A percentile compares a stretch with the other conserved stretches of the same genome.
Evolutionary conservation across 2,329 filamentous ascomycete species (phyloP).

Genomic region (Sporothrix mexicana): DNA sequence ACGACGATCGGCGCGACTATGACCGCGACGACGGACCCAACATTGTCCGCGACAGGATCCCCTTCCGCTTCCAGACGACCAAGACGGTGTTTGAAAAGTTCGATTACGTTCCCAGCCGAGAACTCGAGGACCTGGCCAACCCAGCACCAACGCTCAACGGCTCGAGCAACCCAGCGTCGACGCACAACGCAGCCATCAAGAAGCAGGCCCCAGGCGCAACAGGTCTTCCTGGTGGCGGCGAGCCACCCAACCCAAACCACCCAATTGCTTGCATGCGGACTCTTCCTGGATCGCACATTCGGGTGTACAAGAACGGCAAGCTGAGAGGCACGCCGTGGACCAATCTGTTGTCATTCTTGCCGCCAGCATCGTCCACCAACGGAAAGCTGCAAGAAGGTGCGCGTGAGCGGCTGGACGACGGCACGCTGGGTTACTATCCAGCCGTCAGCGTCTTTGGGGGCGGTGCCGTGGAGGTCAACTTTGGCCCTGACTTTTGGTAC

Average conservation of each 20-base stretch:
- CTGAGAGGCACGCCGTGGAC: conserved; percentile 87
- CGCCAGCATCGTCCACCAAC: conserved; percentile 80
- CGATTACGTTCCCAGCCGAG: conserved; percentile 85
- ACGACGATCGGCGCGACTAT: conserved; percentile 48
- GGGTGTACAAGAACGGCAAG: conserved; percentile 90
- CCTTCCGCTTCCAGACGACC: conserved; percentile 91
- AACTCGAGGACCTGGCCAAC: conserved; percentile 84
- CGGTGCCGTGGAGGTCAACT: conserved; percentile 90
- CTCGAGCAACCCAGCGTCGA: conserved; percentile 40
- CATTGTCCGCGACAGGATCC: conserved; percentile 92
- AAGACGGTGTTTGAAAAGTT: conserved; percentile 87
- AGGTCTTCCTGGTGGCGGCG: conserved; percentile 48
- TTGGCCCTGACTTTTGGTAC: conserved; percentile 91
- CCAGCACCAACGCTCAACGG: conserved; percentile 58
- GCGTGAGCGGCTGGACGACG: conserved; percentile 88
- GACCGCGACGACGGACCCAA: conserved; percentile 65
- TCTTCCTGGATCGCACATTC: conserved; percentile 83
- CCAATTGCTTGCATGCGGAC: conserved; percentile 77
- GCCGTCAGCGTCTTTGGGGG: conserved; percentile 91
- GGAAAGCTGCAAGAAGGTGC: conserved; percentile 74
- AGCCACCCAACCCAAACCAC: conserved; percentile 74
- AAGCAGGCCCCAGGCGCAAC: conserved; percentile 43
- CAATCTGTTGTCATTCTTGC: conserved; percentile 86
- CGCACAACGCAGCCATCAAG: conserved; percentile 51
- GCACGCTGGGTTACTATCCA: conserved; percentile 93